These are phyloP conservation scores for Incumbomyces lentus DNA, from an alignment of 2,329 filamentous ascomycete species.

Conservation along the genomic window DNA sequence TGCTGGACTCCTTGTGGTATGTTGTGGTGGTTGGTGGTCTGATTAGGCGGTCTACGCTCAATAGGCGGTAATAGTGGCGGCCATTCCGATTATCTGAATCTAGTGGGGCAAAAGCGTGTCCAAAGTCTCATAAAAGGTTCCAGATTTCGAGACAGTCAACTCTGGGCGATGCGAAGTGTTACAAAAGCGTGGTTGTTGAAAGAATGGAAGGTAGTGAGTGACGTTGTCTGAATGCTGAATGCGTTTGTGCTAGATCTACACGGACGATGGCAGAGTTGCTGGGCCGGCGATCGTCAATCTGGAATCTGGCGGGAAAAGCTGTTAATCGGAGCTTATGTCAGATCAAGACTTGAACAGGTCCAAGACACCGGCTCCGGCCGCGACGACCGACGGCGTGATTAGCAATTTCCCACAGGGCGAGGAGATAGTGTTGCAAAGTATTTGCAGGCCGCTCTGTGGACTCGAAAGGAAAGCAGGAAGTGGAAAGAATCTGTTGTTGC, in stretches of 20 bases:
- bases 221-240: constrained; percentile 4
- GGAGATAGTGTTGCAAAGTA: background rate
- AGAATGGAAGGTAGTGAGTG: constrained; percentile 1
- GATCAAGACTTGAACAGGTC: background rate
- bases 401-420: background rate
- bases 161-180: background rate
- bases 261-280: background rate
- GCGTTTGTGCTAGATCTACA: background rate
- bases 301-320: no score
- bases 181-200: background rate
- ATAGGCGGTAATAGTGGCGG: background rate
- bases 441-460: no score
- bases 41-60: constrained; percentile 6
- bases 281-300: constrained; percentile 1
- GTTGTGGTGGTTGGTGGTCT: constrained; percentile 4
- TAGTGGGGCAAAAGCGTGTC: background rate
- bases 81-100: constrained; percentile 2
- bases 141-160: background rate
- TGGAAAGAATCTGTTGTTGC: background rate
- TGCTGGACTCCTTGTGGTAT: background rate
- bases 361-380: no score
- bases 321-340: background rate
- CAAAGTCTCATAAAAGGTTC: background rate
- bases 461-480: no score
- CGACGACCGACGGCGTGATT: background rate